These are phyloP conservation scores for Salix caprea DNA, from an alignment of 345 rosid species.

Conservation along the genomic window DNA sequence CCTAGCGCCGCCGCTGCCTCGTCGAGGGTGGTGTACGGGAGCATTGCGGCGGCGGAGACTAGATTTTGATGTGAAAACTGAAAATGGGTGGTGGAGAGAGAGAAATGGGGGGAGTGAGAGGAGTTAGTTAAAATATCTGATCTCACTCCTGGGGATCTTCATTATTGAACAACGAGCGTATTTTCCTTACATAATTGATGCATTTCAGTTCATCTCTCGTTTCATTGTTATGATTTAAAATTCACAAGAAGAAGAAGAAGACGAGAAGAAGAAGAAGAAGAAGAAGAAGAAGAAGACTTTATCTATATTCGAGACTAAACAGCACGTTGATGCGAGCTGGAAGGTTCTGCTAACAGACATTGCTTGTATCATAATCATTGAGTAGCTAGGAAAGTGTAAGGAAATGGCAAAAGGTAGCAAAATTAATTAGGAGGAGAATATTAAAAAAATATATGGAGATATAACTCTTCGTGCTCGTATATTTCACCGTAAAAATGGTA, in stretches of 20 bases:
- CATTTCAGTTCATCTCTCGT: background rate
- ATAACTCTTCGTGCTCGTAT: background rate
- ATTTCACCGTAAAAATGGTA: background rate
- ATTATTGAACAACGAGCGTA: background rate
- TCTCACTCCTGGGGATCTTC: background rate
- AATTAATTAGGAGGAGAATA: background rate
- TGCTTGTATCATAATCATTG: too few relatives aligned
- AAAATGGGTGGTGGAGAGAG: background rate
- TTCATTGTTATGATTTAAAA: background rate
- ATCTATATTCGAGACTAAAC: background rate
- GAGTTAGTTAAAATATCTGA: constrained; percentile 18
- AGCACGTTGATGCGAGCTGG: background rate
- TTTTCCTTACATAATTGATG: background rate
- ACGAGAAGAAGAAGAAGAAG: too few relatives aligned
- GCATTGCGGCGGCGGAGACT: constrained; percentile 34
- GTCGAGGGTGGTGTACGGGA: constrained; percentile 56
- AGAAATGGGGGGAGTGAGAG: background rate
- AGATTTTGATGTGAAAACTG: background rate
- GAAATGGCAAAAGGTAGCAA: background rate
- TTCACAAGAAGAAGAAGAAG: background rate
- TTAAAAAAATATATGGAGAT: background rate
- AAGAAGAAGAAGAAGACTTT: background rate
- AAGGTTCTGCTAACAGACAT: background rate
- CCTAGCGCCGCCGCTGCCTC: constrained; percentile 68
- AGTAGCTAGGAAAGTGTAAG: background rate